Conservation (phyloP, 2,329 filamentous ascomycete species). For the Neospermospora avenae region DNA sequence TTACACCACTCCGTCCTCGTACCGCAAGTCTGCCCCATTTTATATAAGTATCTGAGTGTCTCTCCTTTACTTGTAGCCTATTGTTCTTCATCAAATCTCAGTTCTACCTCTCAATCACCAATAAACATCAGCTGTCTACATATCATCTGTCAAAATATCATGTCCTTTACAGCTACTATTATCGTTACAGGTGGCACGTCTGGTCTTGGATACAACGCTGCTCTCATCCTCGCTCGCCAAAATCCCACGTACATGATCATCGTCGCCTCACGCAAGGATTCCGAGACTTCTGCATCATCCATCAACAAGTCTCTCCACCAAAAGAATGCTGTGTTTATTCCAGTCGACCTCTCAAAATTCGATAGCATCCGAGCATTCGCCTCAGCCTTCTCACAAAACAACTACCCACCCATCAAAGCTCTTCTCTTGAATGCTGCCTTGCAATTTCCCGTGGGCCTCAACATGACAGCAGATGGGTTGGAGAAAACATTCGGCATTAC, state of each 20-base stretch:
- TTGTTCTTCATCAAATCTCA: neutral
- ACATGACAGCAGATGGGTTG: conserved; percentile 40
- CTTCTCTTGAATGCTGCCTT: conserved; percentile 48
- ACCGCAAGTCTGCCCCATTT: neutral
- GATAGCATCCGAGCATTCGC: conserved; percentile 42
- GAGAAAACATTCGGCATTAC: conserved; percentile 48
- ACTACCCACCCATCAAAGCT: conserved; percentile 41
- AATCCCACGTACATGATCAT: conserved; percentile 42
- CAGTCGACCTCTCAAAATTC: conserved; percentile 43
- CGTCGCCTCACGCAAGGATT: conserved; percentile 44
- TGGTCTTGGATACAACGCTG: conserved; percentile 43
- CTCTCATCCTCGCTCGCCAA: conserved; percentile 40
- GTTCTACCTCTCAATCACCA: neutral
- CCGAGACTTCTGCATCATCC: conserved; percentile 37
- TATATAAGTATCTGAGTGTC: neutral
- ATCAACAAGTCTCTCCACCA: conserved; percentile 44
- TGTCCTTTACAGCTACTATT: conserved; percentile 27
- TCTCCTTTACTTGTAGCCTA: neutral
- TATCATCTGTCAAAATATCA: conserved; percentile 4
- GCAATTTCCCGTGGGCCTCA: conserved; percentile 40
- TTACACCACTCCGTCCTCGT: neutral
- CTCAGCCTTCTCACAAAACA: conserved; percentile 34
- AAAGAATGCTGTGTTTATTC: conserved; percentile 41
- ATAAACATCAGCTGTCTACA: neutral
- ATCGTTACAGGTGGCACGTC: conserved; percentile 47